Evolutionary conservation across 495 filamentous ascomycete genomes (phyloP), one percentile per base, ranked within the genome.

Genomic region (Penicillium antarcticum): DNA sequence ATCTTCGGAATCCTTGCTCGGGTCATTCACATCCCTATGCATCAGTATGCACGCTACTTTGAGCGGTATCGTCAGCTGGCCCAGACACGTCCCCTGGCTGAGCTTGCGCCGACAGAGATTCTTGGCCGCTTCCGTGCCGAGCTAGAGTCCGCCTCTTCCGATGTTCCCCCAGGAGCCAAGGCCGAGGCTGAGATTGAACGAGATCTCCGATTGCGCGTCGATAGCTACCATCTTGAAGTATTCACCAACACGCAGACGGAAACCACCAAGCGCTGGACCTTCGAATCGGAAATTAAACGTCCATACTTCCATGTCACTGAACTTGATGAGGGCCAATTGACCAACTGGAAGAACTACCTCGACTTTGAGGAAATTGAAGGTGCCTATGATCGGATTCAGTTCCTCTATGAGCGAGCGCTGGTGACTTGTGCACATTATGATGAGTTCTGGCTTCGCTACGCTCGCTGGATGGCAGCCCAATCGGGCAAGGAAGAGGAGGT

Each of bases 261-360:
- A 74, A 94, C 89, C 0, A 94, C 80, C 2, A 96, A 96, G 71
- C 81, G 94, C 40, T 97, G 92, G 92, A 89, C 90, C 0, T 97
- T 88, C 57, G 94, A 99, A 66, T 85, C 91, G 0, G 89, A 92
- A 69, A 87, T 97, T 64, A 97, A 96, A 74, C 85, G 95, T 3
- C 91, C 92, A 0, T 99, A 97, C 63, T 99, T 96, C 79, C 91
- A 96, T 63, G 91, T 97, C 29, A 95, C 88, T 2, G 91, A 96
- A 57, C 75, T 97, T 9, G 91, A 96, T 58, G 85, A 92, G 52
- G 71, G 80, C 5, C 89, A 97, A 64, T 73, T 99, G 13, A 72
- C 72, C n/a, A 97, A 96, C 69, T 99, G 94, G 94, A 78, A 87
- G 47, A 96, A 92, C 60, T 99, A 97, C 63, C 84, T 99, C 14